Evolutionary conservation across 768 basidiomycete genomes (phyloP).

Genomic region (Asterophora parasitica): DNA sequence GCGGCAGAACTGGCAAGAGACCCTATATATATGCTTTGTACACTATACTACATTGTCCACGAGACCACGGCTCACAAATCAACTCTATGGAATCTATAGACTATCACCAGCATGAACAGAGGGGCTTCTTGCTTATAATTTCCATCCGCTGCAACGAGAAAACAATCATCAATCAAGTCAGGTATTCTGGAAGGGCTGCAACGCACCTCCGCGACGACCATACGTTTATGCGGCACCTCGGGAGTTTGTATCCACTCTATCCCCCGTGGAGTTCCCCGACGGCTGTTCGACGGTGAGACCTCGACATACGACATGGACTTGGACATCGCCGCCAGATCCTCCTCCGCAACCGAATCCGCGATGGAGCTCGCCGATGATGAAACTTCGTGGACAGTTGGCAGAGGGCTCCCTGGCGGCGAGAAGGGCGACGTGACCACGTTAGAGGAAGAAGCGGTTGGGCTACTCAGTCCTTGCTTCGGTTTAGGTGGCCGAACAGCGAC

Average conservation of each 20-base stretch:
- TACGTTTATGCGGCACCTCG: conserved; percentile 43
- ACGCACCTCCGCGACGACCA: conserved; percentile 67
- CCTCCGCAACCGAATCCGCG: conserved; percentile 63
- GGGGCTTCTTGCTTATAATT: conserved; percentile 59
- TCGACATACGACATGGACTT: conserved; percentile 74
- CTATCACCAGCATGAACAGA: no score
- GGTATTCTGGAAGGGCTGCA: background rate
- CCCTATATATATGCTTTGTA: conserved; percentile 17
- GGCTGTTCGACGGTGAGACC: conserved; percentile 32
- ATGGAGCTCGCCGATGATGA: conserved; percentile 50
- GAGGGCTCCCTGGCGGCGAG: conserved; percentile 57
- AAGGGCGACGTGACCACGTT: conserved; percentile 38
- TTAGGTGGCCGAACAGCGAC: conserved; percentile 32
- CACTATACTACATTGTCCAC: conserved; percentile 20
- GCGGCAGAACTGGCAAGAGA: no score
- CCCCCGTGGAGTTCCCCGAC: conserved; percentile 30
- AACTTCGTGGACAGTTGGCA: conserved; percentile 54
- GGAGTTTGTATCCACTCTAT: conserved; percentile 44
- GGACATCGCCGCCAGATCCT: conserved; percentile 69
- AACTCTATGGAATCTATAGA: conserved; percentile 16
- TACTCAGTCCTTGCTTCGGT: conserved; percentile 18
- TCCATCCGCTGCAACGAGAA: conserved; percentile 57
- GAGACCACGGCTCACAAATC: no score
- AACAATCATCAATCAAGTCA: background rate
- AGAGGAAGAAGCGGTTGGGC: conserved; percentile 24